Evolutionary conservation across 441 rosid genomes (phyloP), one percentile per base, ranked within the genome.

Genomic region (Adansonia madagascariensis): DNA sequence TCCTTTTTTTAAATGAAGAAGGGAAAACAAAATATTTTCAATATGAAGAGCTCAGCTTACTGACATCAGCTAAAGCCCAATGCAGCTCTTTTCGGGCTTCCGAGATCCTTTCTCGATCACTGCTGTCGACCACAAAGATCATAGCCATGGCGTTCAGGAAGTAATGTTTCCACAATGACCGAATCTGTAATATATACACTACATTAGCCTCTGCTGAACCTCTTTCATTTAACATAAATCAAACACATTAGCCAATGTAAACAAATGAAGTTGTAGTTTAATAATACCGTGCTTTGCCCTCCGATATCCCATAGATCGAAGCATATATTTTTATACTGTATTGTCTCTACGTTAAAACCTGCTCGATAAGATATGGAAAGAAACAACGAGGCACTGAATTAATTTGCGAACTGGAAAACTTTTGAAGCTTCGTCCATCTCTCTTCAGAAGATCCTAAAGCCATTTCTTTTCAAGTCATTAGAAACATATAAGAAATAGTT

Each of bases 281-380:
- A 9, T 59, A 2, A 46, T 82, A 88, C 97, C 95, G 87, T 92
- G n/a, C 86, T 83, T 71, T 90, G 91, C 68, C 98, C 95, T 78
- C 97, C 93, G 35, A 87, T 87, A 82, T 94, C 95, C 97, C 98
- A 94, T 24, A 94, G 78, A 18, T 85, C 85, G 80, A 92, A 89
- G 82, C 82, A 83, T 65, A 81, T 84, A 52, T 87, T 88, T 75
- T 80, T 89, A 87, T 86, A 92, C 78, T 89, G 89, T 18, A 94
- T 86, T 0, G 91, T 85, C 85, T 94, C 95, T 31, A 91, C 88
- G 67, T 91, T 91, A 69, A 92, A 92, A 80, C 97, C 98, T 91
- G 87, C 2, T 22, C 20, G 8, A 0, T 15, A 44, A 47, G 52
- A 50, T 39, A 70, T 52, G 57, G 52, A 60, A 70, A 43, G 11